A percentile compares a stretch with the other conserved stretches of the same genome.
Evolutionary conservation across 192 early-diverging fungal genomes (phyloP).

Genomic region (Endogone sp.): DNA sequence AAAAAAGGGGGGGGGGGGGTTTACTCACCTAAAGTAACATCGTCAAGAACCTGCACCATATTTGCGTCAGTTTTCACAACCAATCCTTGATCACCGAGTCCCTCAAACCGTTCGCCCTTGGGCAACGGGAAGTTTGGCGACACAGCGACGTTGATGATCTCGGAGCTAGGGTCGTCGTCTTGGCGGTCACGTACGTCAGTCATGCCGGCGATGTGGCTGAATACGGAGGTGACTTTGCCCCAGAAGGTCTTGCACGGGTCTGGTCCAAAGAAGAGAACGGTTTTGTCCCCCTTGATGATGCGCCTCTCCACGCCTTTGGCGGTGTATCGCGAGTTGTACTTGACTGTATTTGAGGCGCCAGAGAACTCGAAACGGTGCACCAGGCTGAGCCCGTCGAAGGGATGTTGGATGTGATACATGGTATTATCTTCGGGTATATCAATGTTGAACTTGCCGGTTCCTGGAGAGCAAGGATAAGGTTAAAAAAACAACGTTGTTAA

Average conservation of each 20-base stretch:
- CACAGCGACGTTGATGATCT: constrained; percentile 34
- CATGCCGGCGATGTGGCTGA: constrained; percentile 17
- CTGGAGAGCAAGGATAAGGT: not conserved
- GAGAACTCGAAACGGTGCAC: constrained; percentile 26
- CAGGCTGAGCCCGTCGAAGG: constrained; percentile 36
- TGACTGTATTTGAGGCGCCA: constrained; percentile 10
- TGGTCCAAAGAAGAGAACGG: constrained; percentile 33
- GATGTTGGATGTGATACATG: constrained; percentile 30
- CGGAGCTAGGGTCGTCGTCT: constrained; percentile 28
- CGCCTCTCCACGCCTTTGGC: constrained; percentile 29
- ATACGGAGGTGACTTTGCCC: constrained; percentile 27
- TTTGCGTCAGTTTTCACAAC: constrained; percentile 35
- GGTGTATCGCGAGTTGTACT: constrained; percentile 31
- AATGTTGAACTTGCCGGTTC: constrained; percentile 29
- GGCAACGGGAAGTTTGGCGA: constrained; percentile 34
- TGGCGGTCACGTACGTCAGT: not conserved
- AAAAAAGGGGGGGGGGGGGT: too few relatives aligned
- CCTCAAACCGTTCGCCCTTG: not conserved
- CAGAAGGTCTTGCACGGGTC: constrained; percentile 36
- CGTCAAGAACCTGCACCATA: constrained; percentile 27
- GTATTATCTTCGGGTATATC: constrained; percentile 16
- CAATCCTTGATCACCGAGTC: constrained; percentile 10
- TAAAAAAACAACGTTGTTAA: too few relatives aligned
- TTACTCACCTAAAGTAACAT: constrained; percentile 17
- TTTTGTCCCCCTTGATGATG: constrained; percentile 21